A percentile compares a stretch with the other conserved stretches of the same genome.
Conservation (phyloP, 192 early-diverging fungal species). For the Podila horticola region DNA sequence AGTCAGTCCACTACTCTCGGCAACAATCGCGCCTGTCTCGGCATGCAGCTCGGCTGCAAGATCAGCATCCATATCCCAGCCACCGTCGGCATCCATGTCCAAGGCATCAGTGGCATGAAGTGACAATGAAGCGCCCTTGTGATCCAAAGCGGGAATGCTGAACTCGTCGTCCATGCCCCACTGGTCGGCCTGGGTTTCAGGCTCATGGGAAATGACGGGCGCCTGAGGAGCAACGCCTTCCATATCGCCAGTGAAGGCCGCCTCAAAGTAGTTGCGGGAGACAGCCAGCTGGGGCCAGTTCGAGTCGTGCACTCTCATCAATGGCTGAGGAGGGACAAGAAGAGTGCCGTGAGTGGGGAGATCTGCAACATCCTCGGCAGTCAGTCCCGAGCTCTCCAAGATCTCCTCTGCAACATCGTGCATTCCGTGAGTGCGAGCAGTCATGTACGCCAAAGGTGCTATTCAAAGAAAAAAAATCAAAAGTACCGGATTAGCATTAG, state of each 20-base stretch:
- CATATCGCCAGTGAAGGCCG: constrained; percentile 68
- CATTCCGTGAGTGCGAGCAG: constrained; percentile 91
- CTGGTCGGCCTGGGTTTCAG: constrained; percentile 69
- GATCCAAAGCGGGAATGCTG: constrained; percentile 59
- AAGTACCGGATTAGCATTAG: no score
- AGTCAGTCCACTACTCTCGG: constrained; percentile 39
- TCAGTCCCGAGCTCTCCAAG: constrained; percentile 75
- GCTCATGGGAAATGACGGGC: constrained; percentile 67
- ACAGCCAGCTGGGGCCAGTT: constrained; percentile 96
- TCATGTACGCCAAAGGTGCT: constrained; percentile 92
- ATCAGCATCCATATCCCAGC: constrained; percentile 90
- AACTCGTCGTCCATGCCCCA: constrained; percentile 84
- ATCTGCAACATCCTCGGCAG: constrained; percentile 66
- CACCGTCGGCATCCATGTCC: constrained; percentile 62
- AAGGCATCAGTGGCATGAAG: constrained; percentile 48
- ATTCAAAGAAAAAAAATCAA: neutral
- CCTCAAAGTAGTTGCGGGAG: constrained; percentile 87
- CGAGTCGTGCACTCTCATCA: constrained; percentile 76
- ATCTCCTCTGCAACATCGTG: constrained; percentile 87
- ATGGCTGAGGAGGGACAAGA: constrained; percentile 75
- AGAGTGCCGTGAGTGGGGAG: constrained; percentile 58
- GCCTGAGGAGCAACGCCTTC: constrained; percentile 56
- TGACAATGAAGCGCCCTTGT: constrained; percentile 39
- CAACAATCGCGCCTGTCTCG: constrained; percentile 73
- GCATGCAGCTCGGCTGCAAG: constrained; percentile 74